Evolutionary conservation across 176 grass and related monocot genomes (phyloP).

Genomic region (Oryza meyeriana): DNA sequence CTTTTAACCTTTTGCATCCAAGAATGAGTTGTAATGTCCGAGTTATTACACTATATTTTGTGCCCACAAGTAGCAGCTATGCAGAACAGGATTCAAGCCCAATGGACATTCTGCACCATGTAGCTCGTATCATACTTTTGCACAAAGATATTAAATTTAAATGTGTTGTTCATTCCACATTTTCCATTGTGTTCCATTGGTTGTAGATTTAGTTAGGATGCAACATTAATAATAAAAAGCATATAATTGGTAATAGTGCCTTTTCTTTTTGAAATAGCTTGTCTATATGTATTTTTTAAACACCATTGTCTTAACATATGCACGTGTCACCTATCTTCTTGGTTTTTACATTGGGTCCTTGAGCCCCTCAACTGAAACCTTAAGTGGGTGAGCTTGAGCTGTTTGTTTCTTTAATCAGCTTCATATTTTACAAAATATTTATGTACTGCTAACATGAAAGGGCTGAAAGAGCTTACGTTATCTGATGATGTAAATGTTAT

Average conservation of each 20-base stretch:
- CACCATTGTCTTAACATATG: background rate
- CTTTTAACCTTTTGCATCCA: background rate
- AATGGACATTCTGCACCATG: background rate
- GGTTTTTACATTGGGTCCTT: background rate
- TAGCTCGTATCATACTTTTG: background rate
- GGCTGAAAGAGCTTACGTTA: background rate
- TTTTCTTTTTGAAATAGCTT: background rate
- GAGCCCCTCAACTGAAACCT: background rate
- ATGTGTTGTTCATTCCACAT: background rate
- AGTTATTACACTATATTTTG: slow-evolving; percentile 5
- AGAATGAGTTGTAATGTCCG: background rate
- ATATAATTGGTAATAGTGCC: background rate
- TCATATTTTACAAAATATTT: background rate
- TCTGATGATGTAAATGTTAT: background rate
- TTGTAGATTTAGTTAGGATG: background rate
- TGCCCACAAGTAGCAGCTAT: slow-evolving; percentile 6
- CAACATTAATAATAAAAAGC: background rate
- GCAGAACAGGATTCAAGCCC: background rate
- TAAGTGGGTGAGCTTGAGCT: background rate
- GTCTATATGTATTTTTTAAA: background rate
- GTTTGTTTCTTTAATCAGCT: background rate
- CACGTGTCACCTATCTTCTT: background rate
- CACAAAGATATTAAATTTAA: background rate
- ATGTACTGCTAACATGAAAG: background rate
- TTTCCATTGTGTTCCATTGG: background rate